These are phyloP conservation scores for Schoenoplectus triqueter DNA, from an alignment of 202 grass and related monocot species.

Conservation along the genomic window DNA sequence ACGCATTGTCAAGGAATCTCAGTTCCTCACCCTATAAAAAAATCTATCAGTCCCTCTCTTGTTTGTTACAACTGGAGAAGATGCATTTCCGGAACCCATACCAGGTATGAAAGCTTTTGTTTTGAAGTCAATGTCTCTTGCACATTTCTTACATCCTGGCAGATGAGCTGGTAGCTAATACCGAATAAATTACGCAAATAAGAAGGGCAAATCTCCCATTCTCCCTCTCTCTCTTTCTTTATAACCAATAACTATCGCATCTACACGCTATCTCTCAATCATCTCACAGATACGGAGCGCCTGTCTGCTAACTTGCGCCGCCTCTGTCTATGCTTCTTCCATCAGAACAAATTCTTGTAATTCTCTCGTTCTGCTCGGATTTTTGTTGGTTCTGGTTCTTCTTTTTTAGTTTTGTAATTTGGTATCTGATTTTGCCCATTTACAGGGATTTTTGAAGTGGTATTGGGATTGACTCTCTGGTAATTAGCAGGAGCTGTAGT, in stretches of 20 bases:
- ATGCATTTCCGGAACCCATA: neutral
- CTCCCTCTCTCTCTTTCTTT: neutral
- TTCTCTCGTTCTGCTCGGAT: neutral
- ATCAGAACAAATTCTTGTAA: conserved; percentile 17
- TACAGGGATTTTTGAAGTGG: conserved; percentile 18
- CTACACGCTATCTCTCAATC: conserved; percentile 19
- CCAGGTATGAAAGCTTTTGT: conserved; percentile 6
- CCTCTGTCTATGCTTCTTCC: conserved; percentile 9
- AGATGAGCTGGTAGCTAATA: neutral
- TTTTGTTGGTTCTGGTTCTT: neutral
- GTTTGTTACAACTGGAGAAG: neutral
- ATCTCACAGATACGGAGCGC: neutral
- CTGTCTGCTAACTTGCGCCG: no score
- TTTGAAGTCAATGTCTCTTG: neutral
- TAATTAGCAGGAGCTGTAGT: neutral
- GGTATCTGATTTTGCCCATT: conserved; percentile 8
- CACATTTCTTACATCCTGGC: no score
- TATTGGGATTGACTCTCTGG: neutral
- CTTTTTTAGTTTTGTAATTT: neutral
- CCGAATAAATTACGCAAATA: conserved; percentile 20
- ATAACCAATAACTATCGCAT: neutral
- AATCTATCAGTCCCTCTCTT: no score
- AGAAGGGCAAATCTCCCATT: neutral
- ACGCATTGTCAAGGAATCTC: no score
- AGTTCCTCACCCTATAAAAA: no score